These are phyloP conservation scores for Symmetrospora coprosmae DNA, from an alignment of 768 basidiomycete genomes.

Conservation along the genomic window DNA sequence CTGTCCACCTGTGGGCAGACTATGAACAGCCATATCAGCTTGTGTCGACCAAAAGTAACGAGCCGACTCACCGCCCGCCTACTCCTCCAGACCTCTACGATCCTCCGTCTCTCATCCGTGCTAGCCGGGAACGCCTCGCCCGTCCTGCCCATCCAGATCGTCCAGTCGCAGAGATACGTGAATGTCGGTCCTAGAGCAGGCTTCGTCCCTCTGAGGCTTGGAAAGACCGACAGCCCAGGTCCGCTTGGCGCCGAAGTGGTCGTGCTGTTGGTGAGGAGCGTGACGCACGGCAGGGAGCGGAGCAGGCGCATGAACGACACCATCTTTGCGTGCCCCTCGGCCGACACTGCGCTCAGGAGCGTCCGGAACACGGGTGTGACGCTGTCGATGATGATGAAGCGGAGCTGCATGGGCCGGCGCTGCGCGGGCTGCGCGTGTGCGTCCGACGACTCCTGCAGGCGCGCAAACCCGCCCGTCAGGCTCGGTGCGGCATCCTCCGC, in stretches of 20 bases:
- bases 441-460: too few species aligned
- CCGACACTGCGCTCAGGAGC: not conserved
- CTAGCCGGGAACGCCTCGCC: not conserved
- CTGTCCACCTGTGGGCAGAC: too few species aligned
- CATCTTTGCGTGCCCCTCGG: constrained; percentile 1
- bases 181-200: constrained; percentile 1
- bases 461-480: too few species aligned
- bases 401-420: too few species aligned
- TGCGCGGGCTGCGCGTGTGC: too few species aligned
- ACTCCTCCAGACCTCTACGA: not conserved
- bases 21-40: too few species aligned
- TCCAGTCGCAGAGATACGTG: constrained; percentile 5
- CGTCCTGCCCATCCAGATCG: not conserved
- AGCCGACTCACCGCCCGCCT: not conserved
- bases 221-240: not conserved
- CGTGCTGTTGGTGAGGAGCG: not conserved
- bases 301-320: constrained; percentile 4
- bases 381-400: constrained; percentile 5
- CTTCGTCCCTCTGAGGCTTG: not conserved
- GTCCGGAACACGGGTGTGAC: not conserved
- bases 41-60: too few species aligned
- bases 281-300: not conserved
- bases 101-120: not conserved
- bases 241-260: not conserved
- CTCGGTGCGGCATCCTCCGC: too few species aligned